These are phyloP conservation scores for Blastobotrys capitulatus DNA, from an alignment of 1,139 yeast genomes.

Conservation along the genomic window DNA sequence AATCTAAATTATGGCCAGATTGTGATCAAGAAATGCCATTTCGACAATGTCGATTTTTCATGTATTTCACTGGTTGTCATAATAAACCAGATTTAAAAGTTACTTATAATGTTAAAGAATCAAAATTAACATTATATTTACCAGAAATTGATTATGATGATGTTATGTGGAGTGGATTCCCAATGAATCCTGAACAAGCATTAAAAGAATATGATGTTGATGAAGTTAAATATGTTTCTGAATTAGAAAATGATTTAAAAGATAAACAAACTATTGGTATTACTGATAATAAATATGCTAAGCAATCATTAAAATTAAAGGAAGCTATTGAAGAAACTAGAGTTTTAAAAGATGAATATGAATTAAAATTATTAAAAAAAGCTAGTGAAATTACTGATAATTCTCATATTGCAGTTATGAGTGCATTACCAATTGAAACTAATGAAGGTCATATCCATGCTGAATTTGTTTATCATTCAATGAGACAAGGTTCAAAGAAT, in stretches of 20 bases:
- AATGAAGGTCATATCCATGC: slow-evolving; percentile 94
- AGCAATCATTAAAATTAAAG: slow-evolving; percentile 21
- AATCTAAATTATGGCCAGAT: slow-evolving; percentile 58
- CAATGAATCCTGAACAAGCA: slow-evolving; percentile 66
- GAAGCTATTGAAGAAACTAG: slow-evolving; percentile 85
- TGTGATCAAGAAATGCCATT: slow-evolving; percentile 75
- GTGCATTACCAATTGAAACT: slow-evolving; percentile 79
- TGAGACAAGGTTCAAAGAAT: slow-evolving; percentile 86
- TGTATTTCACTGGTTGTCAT: slow-evolving; percentile 71
- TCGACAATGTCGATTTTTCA: slow-evolving; percentile 88
- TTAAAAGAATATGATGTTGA: slow-evolving; percentile 66
- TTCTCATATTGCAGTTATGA: slow-evolving; percentile 88
- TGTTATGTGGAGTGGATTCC: slow-evolving; percentile 95
- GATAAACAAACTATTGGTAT: slow-evolving; percentile 36
- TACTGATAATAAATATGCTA: slow-evolving; percentile 31
- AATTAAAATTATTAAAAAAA: slow-evolving; percentile 64
- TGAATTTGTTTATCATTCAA: slow-evolving; percentile 87
- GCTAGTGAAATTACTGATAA: slow-evolving; percentile 84
- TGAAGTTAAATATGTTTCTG: slow-evolving; percentile 58
- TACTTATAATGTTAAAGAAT: slow-evolving; percentile 49
- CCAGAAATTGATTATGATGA: slow-evolving; percentile 85
- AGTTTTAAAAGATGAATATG: slow-evolving; percentile 76
- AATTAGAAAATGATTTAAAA: slow-evolving; percentile 37
- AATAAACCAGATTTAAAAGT: slow-evolving; percentile 68
- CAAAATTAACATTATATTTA: slow-evolving; percentile 62